Base-by-base conservation (phyloP, 2,329 filamentous ascomycete species). In the Fusarium sp. region DNA sequence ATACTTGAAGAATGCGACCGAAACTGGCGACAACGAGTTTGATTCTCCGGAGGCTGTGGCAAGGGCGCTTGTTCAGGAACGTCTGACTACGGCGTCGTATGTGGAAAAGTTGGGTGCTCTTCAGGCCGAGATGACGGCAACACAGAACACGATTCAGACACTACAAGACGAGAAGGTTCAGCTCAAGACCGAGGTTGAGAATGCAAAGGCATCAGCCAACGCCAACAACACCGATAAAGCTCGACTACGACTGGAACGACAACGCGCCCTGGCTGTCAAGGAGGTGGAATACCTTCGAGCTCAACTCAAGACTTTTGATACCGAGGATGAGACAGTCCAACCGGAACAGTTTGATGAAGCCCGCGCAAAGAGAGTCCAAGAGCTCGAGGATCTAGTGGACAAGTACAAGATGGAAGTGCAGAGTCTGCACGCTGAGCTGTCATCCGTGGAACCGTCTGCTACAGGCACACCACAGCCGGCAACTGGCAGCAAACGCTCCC, bases 251-350 rank as follows among this genome's bases (percentile, higher is more conserved):
- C 85, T 98, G 0, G 96, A 99, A 78, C 89, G 97, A 68, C 96
- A 98, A 80, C 93, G 94, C 67, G 90, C 89, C 1, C 88, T 99
- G 9, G 95, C 95, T 0, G 88, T 95, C 27, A 98, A 98, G 80
- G 97, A 99, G 81, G 94, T 97, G 1, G 95, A 98, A 76, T 98
- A 97, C 80, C 88, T 99, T 8, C 93, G 97, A 25, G 96, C 95
- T 0, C 97, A 99, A 82, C 88, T 98, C 64, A 95, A 95, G 83
- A 93, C 94, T 0, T 93, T 97, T 69, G 94, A 98, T 78, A 90
- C 91, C 1, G 97, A 99, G 82, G 95, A 98, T 78, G 90, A 91
- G 63, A 95, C 95, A 0, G 93, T 98, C 84, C 91, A 96, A 65
- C 91, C 94, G 0, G 94, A 95, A 37, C 91, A 90, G 50, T 92